These are phyloP conservation scores for Blastomyces emzantsi DNA, from an alignment of 2,329 filamentous ascomycete genomes.

Conservation along the genomic window DNA sequence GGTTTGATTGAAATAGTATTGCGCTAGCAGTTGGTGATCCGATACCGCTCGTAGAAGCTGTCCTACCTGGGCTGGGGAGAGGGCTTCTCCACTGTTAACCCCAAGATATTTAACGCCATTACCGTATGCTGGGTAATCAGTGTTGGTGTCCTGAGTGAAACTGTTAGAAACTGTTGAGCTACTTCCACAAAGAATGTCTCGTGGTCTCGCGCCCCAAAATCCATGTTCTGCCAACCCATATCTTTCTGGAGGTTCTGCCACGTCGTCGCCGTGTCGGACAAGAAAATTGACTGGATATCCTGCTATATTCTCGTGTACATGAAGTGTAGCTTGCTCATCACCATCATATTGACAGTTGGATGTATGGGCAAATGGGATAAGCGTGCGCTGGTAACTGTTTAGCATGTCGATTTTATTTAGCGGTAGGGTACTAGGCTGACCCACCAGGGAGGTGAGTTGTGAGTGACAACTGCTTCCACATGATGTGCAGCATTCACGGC, in stretches of 20 bases:
- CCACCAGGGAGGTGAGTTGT: neutral
- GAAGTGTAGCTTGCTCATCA: neutral
- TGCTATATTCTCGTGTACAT: neutral
- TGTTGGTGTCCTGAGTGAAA: neutral
- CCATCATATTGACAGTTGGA: neutral
- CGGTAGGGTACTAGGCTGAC: too few species aligned
- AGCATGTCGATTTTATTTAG: neutral
- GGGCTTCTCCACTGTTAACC: neutral
- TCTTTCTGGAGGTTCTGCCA: neutral
- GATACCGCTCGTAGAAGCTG: neutral
- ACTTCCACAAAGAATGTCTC: neutral
- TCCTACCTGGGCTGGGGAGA: too few species aligned
- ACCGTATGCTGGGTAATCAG: neutral
- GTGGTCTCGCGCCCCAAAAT: neutral
- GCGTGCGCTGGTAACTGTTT: neutral
- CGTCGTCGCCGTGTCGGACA: too few species aligned
- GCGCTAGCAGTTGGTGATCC: neutral
- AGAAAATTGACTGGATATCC: too few species aligned
- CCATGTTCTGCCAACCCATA: neutral
- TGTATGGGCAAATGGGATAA: neutral
- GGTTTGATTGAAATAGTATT: neutral
- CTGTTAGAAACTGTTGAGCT: neutral
- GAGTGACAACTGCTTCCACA: neutral
- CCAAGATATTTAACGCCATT: neutral
- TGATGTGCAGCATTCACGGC: neutral